Evolutionary conservation across 108 stramenopile species (phyloP).

Genomic region (Aurantiochytrium sp.): DNA sequence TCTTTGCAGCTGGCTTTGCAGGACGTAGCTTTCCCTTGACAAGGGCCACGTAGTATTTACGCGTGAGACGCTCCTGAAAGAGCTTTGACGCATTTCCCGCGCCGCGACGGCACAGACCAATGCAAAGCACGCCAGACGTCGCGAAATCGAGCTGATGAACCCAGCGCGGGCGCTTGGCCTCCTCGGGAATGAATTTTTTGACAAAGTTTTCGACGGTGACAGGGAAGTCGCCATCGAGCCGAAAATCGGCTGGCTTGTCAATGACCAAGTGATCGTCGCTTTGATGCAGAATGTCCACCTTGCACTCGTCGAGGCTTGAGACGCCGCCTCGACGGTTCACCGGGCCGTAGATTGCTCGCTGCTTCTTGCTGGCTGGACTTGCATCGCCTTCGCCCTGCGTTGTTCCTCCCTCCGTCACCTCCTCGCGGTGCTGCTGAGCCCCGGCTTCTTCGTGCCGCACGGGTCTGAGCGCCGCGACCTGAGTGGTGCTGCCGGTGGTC

Average conservation of each 20-base stretch:
- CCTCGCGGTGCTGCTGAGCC: background rate
- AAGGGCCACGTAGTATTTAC: constrained; percentile 23
- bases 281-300: background rate
- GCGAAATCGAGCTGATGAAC: constrained; percentile 30
- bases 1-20: background rate
- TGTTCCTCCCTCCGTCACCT: background rate
- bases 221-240: constrained; percentile 23
- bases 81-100: background rate
- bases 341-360: background rate
- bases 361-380: background rate
- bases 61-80: background rate
- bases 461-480: background rate
- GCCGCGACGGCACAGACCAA: background rate
- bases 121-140: constrained; percentile 27
- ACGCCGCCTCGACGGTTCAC: background rate
- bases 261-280: constrained; percentile 15
- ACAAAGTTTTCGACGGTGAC: constrained; percentile 24
- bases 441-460: background rate
- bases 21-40: background rate
- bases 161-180: background rate
- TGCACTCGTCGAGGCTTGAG: background rate
- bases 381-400: background rate
- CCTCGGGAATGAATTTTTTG: background rate
- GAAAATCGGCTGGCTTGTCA: constrained; percentile 29
- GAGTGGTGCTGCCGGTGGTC: background rate